Evolutionary conservation across 2,329 filamentous ascomycete species (phyloP).

Genomic region (Penicillium sp.): DNA sequence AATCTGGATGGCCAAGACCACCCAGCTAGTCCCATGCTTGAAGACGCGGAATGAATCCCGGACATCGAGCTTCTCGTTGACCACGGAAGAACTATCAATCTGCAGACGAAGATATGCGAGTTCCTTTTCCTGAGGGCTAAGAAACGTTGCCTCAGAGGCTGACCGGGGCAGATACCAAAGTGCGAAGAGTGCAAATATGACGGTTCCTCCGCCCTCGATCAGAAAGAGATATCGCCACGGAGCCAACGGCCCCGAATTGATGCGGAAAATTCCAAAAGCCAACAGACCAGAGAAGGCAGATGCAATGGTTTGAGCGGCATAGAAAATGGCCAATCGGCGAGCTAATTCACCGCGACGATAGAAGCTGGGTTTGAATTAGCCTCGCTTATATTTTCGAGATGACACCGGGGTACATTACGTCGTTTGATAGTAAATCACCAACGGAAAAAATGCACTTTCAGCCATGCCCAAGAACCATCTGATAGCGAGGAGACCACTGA

Average conservation of each 20-base stretch:
- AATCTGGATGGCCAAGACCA: not conserved
- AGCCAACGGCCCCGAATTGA: conserved; percentile 45
- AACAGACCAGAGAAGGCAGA: conserved; percentile 44
- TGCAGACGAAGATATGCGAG: conserved; percentile 38
- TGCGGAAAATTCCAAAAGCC: conserved; percentile 47
- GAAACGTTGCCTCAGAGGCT: conserved; percentile 40
- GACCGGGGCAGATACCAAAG: conserved; percentile 40
- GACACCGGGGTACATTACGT: conserved; percentile 24
- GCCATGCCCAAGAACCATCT: conserved; percentile 43
- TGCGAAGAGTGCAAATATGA: conserved; percentile 32
- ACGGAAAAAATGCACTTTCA: conserved; percentile 56
- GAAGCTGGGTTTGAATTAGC: conserved; percentile 31
- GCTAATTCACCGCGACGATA: conserved; percentile 41
- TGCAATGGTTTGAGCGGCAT: conserved; percentile 42
- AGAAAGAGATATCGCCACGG: conserved; percentile 47
- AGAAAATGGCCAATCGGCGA: conserved; percentile 46
- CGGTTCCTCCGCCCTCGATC: conserved; percentile 41
- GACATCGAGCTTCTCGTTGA: conserved; percentile 32
- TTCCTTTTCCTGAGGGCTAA: conserved; percentile 36
- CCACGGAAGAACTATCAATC: conserved; percentile 33
- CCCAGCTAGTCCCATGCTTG: conserved; percentile 21
- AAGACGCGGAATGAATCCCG: conserved; percentile 30
- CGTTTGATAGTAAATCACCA: conserved; percentile 53
- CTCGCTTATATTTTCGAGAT: too few species aligned
- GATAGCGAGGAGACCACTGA: conserved; percentile 49